phyloP scores from a whole-genome alignment of 1,139 yeast species.

The Lodderomyces oxycetoniae region DNA sequence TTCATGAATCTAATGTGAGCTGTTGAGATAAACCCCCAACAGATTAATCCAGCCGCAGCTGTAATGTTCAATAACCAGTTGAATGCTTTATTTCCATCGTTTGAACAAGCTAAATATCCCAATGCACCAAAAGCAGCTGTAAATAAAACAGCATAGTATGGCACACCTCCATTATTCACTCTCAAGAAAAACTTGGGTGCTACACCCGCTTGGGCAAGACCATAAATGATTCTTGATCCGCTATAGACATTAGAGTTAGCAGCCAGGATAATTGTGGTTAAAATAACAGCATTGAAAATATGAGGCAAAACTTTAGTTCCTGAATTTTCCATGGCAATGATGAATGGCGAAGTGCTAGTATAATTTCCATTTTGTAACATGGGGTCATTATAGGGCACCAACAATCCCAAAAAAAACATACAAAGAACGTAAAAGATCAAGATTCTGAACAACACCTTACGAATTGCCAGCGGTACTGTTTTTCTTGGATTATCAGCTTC shows the following conservation, averaged over 20 bases:
- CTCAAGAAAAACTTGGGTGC: slow-evolving; percentile 55
- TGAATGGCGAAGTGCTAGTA: slow-evolving; percentile 48
- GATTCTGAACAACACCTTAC: slow-evolving; percentile 77
- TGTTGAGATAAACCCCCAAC: slow-evolving; percentile 66
- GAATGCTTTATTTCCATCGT: slow-evolving; percentile 66
- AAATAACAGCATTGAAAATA: slow-evolving; percentile 71
- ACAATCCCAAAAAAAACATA: slow-evolving; percentile 73
- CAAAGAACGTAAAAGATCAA: slow-evolving; percentile 75
- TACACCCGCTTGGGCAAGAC: slow-evolving; percentile 55
- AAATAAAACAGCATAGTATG: slow-evolving; percentile 52
- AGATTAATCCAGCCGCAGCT: slow-evolving; percentile 69
- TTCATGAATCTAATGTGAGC: slow-evolving; percentile 67
- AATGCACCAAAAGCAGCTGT: slow-evolving; percentile 61
- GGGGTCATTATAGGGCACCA: slow-evolving; percentile 75
- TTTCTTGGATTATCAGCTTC: slow-evolving; percentile 80
- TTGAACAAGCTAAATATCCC: slow-evolving; percentile 65
- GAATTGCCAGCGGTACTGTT: slow-evolving; percentile 63
- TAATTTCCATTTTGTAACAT: slow-evolving; percentile 26
- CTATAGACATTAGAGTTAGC: slow-evolving; percentile 79
- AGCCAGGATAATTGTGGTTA: slow-evolving; percentile 67
- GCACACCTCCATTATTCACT: slow-evolving; percentile 64
- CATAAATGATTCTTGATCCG: slow-evolving; percentile 69
- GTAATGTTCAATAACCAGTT: slow-evolving; percentile 80
- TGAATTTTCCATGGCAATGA: slow-evolving; percentile 57
- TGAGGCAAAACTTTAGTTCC: slow-evolving; percentile 68